phyloP scores from a whole-genome alignment of 2,329 filamentous ascomycete species.

The Sclerotinia minor region DNA sequence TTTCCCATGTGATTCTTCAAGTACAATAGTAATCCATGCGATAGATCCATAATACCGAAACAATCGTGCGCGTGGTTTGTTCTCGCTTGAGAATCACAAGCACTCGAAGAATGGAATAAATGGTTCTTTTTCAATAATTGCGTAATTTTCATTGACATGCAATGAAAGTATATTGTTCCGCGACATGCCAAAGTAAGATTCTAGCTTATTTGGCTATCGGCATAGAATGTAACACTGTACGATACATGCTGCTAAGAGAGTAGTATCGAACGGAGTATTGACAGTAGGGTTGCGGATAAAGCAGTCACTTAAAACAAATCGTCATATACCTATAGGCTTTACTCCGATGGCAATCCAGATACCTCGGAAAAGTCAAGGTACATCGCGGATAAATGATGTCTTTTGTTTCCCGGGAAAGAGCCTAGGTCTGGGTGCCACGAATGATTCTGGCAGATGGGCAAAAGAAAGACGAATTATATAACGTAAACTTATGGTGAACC shows the following conservation, averaged over 20 bases:
- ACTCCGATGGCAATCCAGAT: not conserved
- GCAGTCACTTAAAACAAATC: not conserved
- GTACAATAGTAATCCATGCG: not conserved
- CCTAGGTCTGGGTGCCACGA: not conserved
- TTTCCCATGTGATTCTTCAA: not conserved
- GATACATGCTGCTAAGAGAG: not conserved
- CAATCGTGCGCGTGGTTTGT: not conserved
- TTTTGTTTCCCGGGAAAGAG: not conserved
- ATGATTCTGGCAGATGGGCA: not conserved
- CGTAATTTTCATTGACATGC: not conserved
- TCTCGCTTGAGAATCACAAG: constrained; percentile 1
- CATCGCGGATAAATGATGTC: not conserved
- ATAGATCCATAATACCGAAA: not conserved
- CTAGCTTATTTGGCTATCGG: not conserved
- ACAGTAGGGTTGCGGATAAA: not conserved
- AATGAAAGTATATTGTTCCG: constrained; percentile 3
- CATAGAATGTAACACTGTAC: not conserved
- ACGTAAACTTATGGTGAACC: no score
- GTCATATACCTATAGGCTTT: constrained; percentile 7
- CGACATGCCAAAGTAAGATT: constrained; percentile 1
- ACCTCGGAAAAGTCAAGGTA: not conserved
- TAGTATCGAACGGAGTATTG: not conserved
- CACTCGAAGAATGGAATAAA: not conserved
- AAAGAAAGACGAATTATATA: not conserved
- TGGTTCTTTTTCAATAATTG: not conserved